Base-by-base conservation (phyloP, 768 basidiomycete genomes). In the Coprinopsis strossmayeri region DNA sequence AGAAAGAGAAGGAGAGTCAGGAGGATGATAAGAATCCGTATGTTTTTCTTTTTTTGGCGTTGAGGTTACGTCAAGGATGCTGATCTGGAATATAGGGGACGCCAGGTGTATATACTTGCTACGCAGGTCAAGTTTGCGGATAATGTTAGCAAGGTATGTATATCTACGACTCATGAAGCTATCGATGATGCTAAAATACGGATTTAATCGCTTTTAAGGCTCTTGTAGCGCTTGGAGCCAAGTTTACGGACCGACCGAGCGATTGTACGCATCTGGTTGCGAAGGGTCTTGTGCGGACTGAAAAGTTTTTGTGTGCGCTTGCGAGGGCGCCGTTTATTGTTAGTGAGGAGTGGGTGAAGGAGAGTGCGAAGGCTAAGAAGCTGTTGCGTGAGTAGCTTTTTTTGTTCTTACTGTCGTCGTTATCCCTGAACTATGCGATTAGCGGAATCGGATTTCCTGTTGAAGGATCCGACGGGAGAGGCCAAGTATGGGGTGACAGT, bases 241-340 rank as follows among this genome's bases (percentile, higher is more conserved):
- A 76, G 53, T 68, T 82, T 49, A 79, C 80, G 5, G 71, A 74
- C 1, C 75, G 79, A 27, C 71, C 84, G 0, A 58, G 63, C 1
- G 81, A 90, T 46, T 90, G 85, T 57, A 95, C 91, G 0, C 89
- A 94, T 64, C 72, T 96, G 11, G 63, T 95, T 40, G 78, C 80
- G 9, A 77, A 74, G 27, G 69, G 71, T 23, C 69, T 94, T 21
- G 79, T 84, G 3, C 78, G 92, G 3, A 95, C 93, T 1, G 87
- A 92, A 59, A 96, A 95, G 62, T 87, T 95, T 60, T 70, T 96
- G 0, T 82, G 81, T 55, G 89, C 88, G 0, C 68, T 95, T 55
- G 72, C 86, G 0, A 64, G 64, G 0, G 78, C 75, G 0, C 83
- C 87, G 0, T 72, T 69, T 52, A 69, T 94, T 40, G 65, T 96